phyloP scores from a whole-genome alignment of 139 green algal species.

The Auxenochlorella pyrenoidosa region DNA sequence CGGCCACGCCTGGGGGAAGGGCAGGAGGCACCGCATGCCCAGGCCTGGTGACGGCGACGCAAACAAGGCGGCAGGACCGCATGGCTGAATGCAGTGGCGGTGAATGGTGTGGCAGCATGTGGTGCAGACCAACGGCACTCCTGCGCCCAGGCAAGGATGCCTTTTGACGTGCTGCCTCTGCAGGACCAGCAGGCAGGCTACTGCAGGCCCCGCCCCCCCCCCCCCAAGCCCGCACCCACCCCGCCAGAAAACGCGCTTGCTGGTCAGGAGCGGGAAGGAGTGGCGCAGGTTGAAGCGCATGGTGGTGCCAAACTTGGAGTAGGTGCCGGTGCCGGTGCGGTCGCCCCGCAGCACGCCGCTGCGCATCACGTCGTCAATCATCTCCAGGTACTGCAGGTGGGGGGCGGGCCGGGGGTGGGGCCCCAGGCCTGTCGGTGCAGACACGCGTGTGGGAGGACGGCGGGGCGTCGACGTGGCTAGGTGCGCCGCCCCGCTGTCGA shows the following conservation, averaged over 20 bases:
- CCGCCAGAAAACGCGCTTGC: constrained; percentile 97
- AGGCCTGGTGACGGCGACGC: too few relatives aligned
- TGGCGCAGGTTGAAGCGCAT: constrained; percentile 96
- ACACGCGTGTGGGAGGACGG: background rate
- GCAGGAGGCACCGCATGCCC: background rate
- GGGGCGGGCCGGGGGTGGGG: background rate
- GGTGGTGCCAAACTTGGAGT: constrained; percentile 89
- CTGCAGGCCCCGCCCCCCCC: too few relatives aligned
- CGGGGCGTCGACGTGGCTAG: background rate
- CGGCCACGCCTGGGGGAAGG: constrained; percentile 80
- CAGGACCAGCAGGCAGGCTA: too few relatives aligned
- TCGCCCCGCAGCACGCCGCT: constrained; percentile 82
- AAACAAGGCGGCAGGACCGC: background rate
- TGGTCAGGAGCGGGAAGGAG: constrained; percentile 97
- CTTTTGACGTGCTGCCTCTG: too few relatives aligned
- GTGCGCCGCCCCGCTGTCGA: constrained; percentile 58
- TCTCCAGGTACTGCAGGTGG: constrained; percentile 91
- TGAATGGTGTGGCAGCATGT: too few relatives aligned
- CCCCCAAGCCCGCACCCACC: constrained; percentile 63
- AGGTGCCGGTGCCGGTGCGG: constrained; percentile 94
- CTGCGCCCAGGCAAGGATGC: too few relatives aligned
- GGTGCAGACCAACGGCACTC: background rate
- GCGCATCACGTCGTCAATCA: constrained; percentile 89
- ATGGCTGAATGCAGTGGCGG: background rate
- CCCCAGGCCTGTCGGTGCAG: background rate